Conservation (phyloP, 2,329 filamentous ascomycete genomes). For the Aspergillus aculeatus region DNA sequence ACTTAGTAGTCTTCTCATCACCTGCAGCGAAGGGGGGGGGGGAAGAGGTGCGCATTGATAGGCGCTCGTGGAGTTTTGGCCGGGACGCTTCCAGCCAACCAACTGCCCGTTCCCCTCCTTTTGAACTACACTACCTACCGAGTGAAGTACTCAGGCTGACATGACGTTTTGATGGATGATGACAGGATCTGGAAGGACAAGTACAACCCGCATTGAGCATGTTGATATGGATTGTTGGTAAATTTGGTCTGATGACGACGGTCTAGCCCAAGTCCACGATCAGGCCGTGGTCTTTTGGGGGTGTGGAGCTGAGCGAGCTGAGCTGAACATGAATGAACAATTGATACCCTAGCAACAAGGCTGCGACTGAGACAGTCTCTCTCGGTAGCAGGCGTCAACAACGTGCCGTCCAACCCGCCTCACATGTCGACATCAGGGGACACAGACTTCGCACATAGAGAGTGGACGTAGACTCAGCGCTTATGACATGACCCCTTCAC, state of each 20-base stretch:
- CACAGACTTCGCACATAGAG: too few relatives aligned
- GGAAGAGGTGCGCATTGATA: constrained; percentile 19
- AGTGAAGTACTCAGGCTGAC: constrained; percentile 20
- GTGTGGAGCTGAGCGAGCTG: too few relatives aligned
- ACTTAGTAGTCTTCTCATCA: neutral
- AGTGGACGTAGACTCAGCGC: too few relatives aligned
- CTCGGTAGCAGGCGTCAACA: too few relatives aligned
- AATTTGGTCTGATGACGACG: neutral
- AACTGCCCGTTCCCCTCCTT: constrained; percentile 9
- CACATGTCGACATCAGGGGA: too few relatives aligned
- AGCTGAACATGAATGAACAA: too few relatives aligned
- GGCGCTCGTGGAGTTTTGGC: constrained; percentile 17
- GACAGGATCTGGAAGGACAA: constrained; percentile 97
- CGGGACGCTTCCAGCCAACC: constrained; percentile 21
- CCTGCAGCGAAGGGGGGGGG: constrained; percentile 1
- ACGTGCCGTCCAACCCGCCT: too few relatives aligned
- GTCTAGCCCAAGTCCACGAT: too few relatives aligned
- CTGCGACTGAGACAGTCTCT: too few relatives aligned
- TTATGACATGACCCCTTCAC: too few relatives aligned
- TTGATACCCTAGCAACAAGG: too few relatives aligned
- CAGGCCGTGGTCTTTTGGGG: too few relatives aligned
- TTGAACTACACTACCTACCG: neutral
- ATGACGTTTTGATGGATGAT: constrained; percentile 7
- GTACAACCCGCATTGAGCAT: constrained; percentile 60
- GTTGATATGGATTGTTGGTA: neutral